phyloP scores from a whole-genome alignment of 2,329 filamentous ascomycete genomes.

The Cercospora zeae-maydis region DNA sequence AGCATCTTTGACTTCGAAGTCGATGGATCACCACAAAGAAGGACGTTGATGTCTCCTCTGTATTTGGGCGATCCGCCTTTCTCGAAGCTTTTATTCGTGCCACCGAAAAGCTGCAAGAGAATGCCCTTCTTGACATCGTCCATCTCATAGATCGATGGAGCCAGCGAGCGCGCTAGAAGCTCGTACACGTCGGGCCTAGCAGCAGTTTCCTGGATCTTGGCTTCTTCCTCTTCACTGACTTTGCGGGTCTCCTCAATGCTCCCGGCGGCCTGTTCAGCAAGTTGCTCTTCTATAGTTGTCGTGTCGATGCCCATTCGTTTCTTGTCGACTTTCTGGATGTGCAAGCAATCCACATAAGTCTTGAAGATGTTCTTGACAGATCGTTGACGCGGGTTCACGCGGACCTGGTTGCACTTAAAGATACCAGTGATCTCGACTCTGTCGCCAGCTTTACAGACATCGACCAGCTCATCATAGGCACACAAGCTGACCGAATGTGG shows the following conservation, averaged over 20 bases:
- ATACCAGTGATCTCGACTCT: conserved; percentile 93
- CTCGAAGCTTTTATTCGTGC: conserved; percentile 95
- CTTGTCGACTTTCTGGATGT: conserved; percentile 95
- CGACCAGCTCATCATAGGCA: conserved; percentile 93
- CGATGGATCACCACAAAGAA: conserved; percentile 94
- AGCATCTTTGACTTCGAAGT: conserved; percentile 94
- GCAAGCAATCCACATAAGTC: conserved; percentile 92
- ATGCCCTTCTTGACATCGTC: conserved; percentile 99
- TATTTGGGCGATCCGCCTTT: conserved; percentile 96
- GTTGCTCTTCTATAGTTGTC: conserved; percentile 80
- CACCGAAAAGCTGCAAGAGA: conserved; percentile 90
- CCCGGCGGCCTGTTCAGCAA: conserved; percentile 67
- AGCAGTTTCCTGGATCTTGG: conserved; percentile 78
- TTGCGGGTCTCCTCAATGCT: conserved; percentile 79
- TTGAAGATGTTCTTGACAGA: conserved; percentile 95
- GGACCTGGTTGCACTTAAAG: conserved; percentile 89
- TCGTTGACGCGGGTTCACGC: conserved; percentile 88
- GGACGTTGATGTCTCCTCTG: conserved; percentile 93
- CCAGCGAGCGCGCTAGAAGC: conserved; percentile 81
- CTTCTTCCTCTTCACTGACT: conserved; percentile 80
- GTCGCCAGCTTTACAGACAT: conserved; percentile 97
- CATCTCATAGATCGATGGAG: conserved; percentile 94
- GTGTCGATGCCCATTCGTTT: conserved; percentile 88
- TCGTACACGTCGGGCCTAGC: conserved; percentile 86
- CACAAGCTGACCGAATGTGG: conserved; percentile 96